Conservation (phyloP, 495 filamentous ascomycete species). For the Neurospora sp. region DNA sequence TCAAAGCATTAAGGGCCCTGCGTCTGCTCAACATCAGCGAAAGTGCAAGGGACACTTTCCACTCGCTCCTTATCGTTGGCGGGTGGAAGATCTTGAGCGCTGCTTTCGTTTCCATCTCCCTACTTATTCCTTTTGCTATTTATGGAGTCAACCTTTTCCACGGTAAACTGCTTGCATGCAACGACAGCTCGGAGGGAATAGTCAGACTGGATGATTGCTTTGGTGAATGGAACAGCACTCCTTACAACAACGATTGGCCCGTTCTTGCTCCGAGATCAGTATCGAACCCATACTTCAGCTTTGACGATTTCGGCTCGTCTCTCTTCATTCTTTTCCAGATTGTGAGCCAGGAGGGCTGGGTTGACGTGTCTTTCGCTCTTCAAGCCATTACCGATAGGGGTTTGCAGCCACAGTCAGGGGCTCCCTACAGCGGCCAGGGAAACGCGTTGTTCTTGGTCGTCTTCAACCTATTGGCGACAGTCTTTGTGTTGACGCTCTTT, state of each 20-base stretch:
- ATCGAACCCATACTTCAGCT: slow-evolving; percentile 76
- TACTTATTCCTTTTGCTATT: slow-evolving; percentile 92
- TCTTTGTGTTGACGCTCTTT: slow-evolving; percentile 96
- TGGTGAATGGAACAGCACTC: slow-evolving; percentile 66
- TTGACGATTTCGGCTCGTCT: slow-evolving; percentile 86
- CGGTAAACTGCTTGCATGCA: slow-evolving; percentile 70
- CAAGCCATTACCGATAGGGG: slow-evolving; percentile 72
- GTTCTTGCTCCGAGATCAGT: slow-evolving; percentile 73
- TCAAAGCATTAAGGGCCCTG: slow-evolving; percentile 94
- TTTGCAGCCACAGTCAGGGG: slow-evolving; percentile 55
- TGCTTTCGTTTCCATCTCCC: slow-evolving; percentile 85
- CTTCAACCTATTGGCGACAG: slow-evolving; percentile 93
- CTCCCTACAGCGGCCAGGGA: slow-evolving; percentile 47
- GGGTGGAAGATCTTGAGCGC: slow-evolving; percentile 82
- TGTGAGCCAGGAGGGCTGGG: slow-evolving; percentile 97
- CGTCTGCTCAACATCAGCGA: slow-evolving; percentile 91
- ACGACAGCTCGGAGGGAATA: slow-evolving; percentile 49
- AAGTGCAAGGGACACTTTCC: slow-evolving; percentile 91
- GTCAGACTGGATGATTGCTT: slow-evolving; percentile 63
- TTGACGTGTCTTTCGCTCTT: slow-evolving; percentile 74
- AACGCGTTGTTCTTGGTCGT: slow-evolving; percentile 91
- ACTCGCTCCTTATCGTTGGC: slow-evolving; percentile 87
- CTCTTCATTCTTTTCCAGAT: slow-evolving; percentile 98
- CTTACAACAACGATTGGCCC: slow-evolving; percentile 63
- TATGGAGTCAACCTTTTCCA: slow-evolving; percentile 90